phyloP scores from a whole-genome alignment of 805 yeast species.

The Isabelozyma heimii region DNA sequence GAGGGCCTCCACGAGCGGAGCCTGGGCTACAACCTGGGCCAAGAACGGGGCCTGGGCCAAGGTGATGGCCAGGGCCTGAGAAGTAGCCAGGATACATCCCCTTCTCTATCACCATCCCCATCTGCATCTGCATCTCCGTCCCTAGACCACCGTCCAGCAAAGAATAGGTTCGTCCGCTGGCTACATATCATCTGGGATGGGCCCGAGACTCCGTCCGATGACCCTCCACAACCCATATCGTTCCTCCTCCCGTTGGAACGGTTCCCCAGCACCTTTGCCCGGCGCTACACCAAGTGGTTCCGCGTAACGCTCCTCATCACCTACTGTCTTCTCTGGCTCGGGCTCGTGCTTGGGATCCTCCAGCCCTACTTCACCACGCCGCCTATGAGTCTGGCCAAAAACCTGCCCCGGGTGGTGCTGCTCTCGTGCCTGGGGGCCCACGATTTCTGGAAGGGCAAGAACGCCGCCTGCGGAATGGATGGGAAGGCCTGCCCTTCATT shows the following conservation, averaged over 20 bases:
- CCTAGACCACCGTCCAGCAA: neutral
- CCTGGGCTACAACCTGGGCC: too few species aligned
- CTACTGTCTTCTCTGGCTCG: constrained; percentile 49
- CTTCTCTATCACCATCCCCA: too few species aligned
- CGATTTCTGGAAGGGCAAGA: constrained; percentile 72
- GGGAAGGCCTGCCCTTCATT: constrained; percentile 59
- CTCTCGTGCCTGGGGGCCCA: constrained; percentile 48
- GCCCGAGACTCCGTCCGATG: constrained; percentile 47
- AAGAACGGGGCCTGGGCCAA: too few species aligned
- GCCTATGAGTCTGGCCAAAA: constrained; percentile 25
- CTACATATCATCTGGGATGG: constrained; percentile 49
- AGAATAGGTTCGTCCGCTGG: neutral
- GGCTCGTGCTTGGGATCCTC: constrained; percentile 33
- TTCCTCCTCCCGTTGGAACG: constrained; percentile 26
- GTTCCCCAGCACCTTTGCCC: constrained; percentile 37
- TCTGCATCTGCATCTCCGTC: too few species aligned
- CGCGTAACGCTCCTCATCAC: constrained; percentile 27
- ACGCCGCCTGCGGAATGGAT: constrained; percentile 70
- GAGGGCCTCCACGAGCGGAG: too few species aligned
- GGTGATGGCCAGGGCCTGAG: too few species aligned
- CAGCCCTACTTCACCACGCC: constrained; percentile 45
- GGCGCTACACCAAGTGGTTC: constrained; percentile 5
- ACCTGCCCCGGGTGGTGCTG: constrained; percentile 30
- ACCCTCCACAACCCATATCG: constrained; percentile 39
- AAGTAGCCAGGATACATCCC: too few species aligned